phyloP scores from a whole-genome alignment of 495 filamentous ascomycete species.

The Tuber magnatum region DNA sequence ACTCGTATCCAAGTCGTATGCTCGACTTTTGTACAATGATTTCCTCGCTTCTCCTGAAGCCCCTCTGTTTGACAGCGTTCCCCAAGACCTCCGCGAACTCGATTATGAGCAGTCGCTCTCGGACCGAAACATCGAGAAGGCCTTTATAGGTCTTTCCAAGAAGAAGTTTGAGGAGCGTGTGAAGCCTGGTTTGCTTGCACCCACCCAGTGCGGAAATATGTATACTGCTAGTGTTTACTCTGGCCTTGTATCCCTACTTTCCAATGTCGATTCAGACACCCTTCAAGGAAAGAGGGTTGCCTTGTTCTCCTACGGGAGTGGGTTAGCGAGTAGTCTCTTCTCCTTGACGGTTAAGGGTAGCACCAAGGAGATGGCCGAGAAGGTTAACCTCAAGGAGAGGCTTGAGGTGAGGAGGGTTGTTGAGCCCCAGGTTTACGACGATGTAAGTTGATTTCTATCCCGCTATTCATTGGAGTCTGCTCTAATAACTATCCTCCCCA shows the following conservation, averaged over 20 bases:
- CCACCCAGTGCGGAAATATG: slow-evolving; percentile 98
- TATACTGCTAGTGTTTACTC: slow-evolving; percentile 93
- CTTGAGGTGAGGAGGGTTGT: slow-evolving; percentile 65
- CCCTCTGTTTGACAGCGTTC: slow-evolving; percentile 75
- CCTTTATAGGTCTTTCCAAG: slow-evolving; percentile 90
- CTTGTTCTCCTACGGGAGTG: slow-evolving; percentile 92
- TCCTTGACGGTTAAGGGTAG: slow-evolving; percentile 75
- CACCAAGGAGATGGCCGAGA: slow-evolving; percentile 66
- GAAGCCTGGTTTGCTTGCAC: slow-evolving; percentile 71
- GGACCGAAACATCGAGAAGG: slow-evolving; percentile 95
- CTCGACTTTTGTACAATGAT: slow-evolving; percentile 93
- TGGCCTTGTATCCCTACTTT: slow-evolving; percentile 68
- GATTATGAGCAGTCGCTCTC: slow-evolving; percentile 77
- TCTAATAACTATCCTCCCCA: slow-evolving; percentile 41
- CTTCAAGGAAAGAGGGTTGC: slow-evolving; percentile 80
- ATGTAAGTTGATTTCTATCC: slow-evolving; percentile 49
- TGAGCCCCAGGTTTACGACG: slow-evolving; percentile 76
- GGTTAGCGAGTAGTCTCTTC: slow-evolving; percentile 83
- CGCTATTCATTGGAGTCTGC: slow-evolving; percentile 2
- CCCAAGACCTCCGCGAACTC: slow-evolving; percentile 75
- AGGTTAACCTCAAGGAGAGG: slow-evolving; percentile 70
- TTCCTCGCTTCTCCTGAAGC: slow-evolving; percentile 71
- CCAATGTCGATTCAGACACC: slow-evolving; percentile 60
- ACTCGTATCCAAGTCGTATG: slow-evolving; percentile 90
- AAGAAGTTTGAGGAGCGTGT: slow-evolving; percentile 90